Percentiles rank a stretch among this genome's conserved stretches.
Evolutionary conservation across 768 basidiomycete species (phyloP).

Genomic region (Rhodotorula toruloides): DNA sequence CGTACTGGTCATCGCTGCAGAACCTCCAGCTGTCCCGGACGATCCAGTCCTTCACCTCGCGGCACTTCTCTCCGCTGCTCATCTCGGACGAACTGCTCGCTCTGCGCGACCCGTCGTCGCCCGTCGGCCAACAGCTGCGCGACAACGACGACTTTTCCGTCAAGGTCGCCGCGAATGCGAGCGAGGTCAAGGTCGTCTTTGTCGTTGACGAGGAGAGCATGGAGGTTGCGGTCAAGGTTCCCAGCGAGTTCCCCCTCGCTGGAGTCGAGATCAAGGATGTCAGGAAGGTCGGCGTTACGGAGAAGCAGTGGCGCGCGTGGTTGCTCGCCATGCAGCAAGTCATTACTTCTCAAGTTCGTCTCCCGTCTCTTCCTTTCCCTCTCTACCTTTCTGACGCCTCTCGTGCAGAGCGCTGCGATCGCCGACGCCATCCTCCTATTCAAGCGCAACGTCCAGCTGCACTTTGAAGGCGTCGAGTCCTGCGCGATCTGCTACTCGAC

Average conservation of each 20-base stretch:
- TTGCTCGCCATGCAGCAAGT: slow-evolving; percentile 84
- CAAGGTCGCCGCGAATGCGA: slow-evolving; percentile 65
- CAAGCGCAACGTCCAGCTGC: slow-evolving; percentile 85
- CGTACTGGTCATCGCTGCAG: slow-evolving; percentile 79
- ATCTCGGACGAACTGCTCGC: slow-evolving; percentile 74
- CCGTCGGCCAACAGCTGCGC: slow-evolving; percentile 45
- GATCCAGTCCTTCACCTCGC: slow-evolving; percentile 70
- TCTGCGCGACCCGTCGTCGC: slow-evolving; percentile 50
- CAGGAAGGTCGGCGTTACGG: slow-evolving; percentile 77
- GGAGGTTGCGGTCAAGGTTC: slow-evolving; percentile 80
- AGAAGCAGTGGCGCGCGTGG: slow-evolving; percentile 89
- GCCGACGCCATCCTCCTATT: slow-evolving; percentile 81
- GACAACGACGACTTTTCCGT: slow-evolving; percentile 72
- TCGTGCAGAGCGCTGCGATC: slow-evolving; percentile 72
- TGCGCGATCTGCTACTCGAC: slow-evolving; percentile 93
- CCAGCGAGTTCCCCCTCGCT: slow-evolving; percentile 82
- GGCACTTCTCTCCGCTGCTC: slow-evolving; percentile 82
- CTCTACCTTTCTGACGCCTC: neutral
- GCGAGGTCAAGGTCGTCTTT: slow-evolving; percentile 80
- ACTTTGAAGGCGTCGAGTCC: slow-evolving; percentile 92
- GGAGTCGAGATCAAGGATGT: slow-evolving; percentile 81
- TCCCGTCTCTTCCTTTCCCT: neutral
- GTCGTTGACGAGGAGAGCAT: slow-evolving; percentile 87
- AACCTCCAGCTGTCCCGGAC: slow-evolving; percentile 78
- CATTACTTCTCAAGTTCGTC: slow-evolving; percentile 73